These are phyloP conservation scores for Monosporascus sp. DNA, from an alignment of 2,329 filamentous ascomycete genomes.

Conservation along the genomic window DNA sequence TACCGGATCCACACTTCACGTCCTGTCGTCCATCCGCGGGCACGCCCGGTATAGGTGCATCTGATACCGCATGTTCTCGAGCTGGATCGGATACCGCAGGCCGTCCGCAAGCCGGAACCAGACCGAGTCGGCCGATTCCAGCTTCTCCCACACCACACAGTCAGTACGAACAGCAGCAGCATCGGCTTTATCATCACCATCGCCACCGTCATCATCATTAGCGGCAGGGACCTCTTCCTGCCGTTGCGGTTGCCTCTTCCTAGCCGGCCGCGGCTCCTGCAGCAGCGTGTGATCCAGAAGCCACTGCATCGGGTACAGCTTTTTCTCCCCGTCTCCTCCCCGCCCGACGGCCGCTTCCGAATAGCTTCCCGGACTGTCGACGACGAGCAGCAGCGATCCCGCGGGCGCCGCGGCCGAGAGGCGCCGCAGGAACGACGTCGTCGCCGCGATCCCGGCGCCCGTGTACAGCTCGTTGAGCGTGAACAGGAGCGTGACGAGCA, in stretches of 20 bases:
- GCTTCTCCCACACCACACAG: conserved; percentile 59
- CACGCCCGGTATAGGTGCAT: conserved; percentile 68
- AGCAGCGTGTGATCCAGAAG: conserved; percentile 78
- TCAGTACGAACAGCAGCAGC: no score
- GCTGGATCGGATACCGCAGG: conserved; percentile 72
- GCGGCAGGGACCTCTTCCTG: conserved; percentile 11
- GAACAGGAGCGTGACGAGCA: conserved; percentile 80
- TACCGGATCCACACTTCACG: no score
- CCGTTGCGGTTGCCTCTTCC: neutral
- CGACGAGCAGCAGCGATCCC: conserved; percentile 71
- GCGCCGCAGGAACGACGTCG: conserved; percentile 69
- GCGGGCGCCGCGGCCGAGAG: conserved; percentile 55
- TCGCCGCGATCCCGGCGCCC: conserved; percentile 63
- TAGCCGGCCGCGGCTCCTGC: neutral
- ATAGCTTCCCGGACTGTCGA: conserved; percentile 92
- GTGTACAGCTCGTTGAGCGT: conserved; percentile 95
- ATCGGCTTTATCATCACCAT: conserved; percentile 1
- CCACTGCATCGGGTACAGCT: conserved; percentile 90
- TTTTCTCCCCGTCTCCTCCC: conserved; percentile 41
- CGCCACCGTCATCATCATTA: conserved; percentile 30
- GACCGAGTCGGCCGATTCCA: conserved; percentile 69
- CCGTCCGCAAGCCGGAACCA: conserved; percentile 75
- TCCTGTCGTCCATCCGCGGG: neutral
- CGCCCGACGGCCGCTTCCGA: conserved; percentile 70
- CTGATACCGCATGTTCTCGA: conserved; percentile 96